phyloP scores from a whole-genome alignment of 225 moss, liverwort and hornwort species.

The Pseudoscleropodium purum region DNA sequence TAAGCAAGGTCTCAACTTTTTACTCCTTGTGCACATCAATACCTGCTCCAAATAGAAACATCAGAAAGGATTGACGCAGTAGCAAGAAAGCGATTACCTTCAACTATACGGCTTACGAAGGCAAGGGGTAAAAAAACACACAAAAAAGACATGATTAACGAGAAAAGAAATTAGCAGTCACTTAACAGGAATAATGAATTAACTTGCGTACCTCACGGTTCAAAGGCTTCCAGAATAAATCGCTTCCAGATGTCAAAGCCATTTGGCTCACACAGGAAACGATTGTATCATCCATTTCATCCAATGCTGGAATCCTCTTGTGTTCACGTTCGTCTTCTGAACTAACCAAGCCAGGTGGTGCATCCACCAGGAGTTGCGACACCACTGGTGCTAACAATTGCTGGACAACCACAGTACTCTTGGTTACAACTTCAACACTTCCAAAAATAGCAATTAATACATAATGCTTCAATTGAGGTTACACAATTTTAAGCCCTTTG shows the following conservation, averaged over 20 bases:
- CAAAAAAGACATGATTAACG: background rate
- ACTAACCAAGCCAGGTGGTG: slow-evolving; percentile 32
- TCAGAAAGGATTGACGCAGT: background rate
- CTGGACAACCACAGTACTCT: slow-evolving; percentile 29
- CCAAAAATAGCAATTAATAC: background rate
- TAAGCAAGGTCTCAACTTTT: slow-evolving; percentile 59
- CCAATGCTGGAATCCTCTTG: slow-evolving; percentile 24
- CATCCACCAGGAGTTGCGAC: slow-evolving; percentile 61
- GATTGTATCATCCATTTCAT: slow-evolving; percentile 76
- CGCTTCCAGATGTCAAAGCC: slow-evolving; percentile 92
- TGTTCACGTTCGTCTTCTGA: background rate
- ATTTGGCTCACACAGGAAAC: slow-evolving; percentile 87
- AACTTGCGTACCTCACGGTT: slow-evolving; percentile 72
- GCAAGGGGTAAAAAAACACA: background rate
- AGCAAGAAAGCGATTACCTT: background rate
- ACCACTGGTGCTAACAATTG: slow-evolving; percentile 72
- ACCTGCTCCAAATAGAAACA: slow-evolving; percentile 42
- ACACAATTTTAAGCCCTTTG: background rate
- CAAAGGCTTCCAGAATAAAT: slow-evolving; percentile 94
- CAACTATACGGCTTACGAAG: background rate
- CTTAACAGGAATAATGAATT: background rate
- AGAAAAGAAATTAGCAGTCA: background rate
- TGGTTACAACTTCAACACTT: background rate
- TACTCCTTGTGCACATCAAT: slow-evolving; percentile 74
- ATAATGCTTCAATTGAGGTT: background rate